phyloP scores from a whole-genome alignment of 2,329 filamentous ascomycete species.

The Fusarium concolor region DNA sequence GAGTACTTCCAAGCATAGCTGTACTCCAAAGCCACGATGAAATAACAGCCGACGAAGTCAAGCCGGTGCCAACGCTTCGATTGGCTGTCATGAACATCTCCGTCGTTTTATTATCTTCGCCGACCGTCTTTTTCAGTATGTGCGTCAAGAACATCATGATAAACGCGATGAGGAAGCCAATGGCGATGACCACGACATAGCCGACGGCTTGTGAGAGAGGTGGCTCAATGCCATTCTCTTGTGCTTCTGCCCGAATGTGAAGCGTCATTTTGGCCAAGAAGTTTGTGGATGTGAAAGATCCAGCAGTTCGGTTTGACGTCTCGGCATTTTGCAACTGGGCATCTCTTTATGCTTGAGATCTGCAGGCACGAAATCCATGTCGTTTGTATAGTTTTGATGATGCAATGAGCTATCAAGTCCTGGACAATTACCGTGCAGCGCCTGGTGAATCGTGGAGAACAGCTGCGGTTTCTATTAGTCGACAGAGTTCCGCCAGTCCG shows the following conservation, averaged over 20 bases:
- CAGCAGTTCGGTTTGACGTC: neutral
- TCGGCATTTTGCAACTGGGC: neutral
- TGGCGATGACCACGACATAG: constrained; percentile 50
- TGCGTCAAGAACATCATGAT: constrained; percentile 61
- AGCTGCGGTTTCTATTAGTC: neutral
- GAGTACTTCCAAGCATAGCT: constrained; percentile 61
- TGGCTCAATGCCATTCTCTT: constrained; percentile 34
- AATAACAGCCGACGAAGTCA: constrained; percentile 65
- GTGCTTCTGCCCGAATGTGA: neutral
- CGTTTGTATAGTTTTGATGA: constrained; percentile 13
- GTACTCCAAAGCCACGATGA: constrained; percentile 68
- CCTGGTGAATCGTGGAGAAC: neutral
- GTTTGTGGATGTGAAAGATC: neutral
- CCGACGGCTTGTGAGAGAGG: constrained; percentile 48
- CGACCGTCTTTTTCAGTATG: constrained; percentile 60
- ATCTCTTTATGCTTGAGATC: neutral
- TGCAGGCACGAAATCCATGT: constrained; percentile 1
- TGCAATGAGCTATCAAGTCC: neutral
- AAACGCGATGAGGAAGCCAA: constrained; percentile 52
- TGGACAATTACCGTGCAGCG: neutral
- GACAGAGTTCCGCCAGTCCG: neutral
- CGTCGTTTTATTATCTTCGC: constrained; percentile 64
- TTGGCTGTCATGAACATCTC: constrained; percentile 69
- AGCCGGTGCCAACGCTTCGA: constrained; percentile 60
- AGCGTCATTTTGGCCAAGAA: neutral